Base-by-base conservation (phyloP, 257 asterid species). In the Nicotiana noctiflora region DNA sequence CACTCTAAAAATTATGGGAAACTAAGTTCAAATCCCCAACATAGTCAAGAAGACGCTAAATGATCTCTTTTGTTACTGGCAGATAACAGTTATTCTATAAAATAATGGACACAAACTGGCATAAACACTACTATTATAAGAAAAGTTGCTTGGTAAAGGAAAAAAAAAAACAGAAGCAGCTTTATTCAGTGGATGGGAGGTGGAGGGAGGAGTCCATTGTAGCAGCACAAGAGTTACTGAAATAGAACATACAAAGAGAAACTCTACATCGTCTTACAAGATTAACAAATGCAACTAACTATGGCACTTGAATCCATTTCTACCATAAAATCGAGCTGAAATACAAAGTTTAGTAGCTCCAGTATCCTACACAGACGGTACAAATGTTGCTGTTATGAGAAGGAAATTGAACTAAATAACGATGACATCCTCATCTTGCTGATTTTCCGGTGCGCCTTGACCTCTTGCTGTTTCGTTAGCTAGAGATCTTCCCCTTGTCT, bases 381-480 rank as follows among this genome's bases (percentile, higher is more conserved):
- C 23, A 79, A 21, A 63, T 46, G 56, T 37, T 65, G 31, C 40
- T 52, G 51, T 32, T n/a, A 68, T 31, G 62, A 75, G 51, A 61
- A 62, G 23, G 79, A 56, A 37, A 60, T 27, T 27, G 15, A 18
- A 72, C 81, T 78, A 82, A 65, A 83, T 81, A 79, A 83, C 83
- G 53, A 77, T 85, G 79, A 79, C 85, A 56, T 72, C 88, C 76
- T 84, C 83, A 81, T 84, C 88, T 29, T 82, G 85, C 46, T 64
- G 83, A 77, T 83, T 60, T 67, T 82, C 83, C 60, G 52, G 23
- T 55, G 68, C 6, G 10, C 78, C 83, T 81, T 82, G 84, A 62
- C 86, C 87, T 77, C 87, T 82, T 25, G 82, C 84, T 80, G 80
- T 40, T 75, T 84, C 88, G 76, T 81, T 80, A 81, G 88, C 72